Conservation (phyloP, 2,329 filamentous ascomycete genomes). For the Bipolaris victoriae region DNA sequence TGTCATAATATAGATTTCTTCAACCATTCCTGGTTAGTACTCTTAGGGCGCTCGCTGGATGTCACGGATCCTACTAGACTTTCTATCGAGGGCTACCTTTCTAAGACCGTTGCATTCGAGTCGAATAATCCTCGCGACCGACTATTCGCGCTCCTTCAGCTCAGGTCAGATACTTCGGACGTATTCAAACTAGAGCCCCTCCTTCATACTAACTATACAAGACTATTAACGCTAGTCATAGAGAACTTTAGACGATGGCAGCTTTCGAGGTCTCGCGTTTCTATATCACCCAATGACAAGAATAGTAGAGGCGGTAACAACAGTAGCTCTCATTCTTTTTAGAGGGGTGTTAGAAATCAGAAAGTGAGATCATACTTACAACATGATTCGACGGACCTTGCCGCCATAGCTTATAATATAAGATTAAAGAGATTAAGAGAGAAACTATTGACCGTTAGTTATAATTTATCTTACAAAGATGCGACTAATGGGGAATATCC, state of each 20-base stretch:
- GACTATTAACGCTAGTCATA: background rate
- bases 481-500: background rate
- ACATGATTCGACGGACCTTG: background rate
- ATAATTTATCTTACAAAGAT: background rate
- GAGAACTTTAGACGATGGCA: background rate
- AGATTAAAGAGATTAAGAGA: background rate
- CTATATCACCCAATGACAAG: background rate
- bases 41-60: background rate
- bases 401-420: background rate
- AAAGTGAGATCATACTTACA: background rate
- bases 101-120: too few relatives aligned
- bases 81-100: too few relatives aligned
- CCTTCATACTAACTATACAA: too few relatives aligned
- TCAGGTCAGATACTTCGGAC: too few relatives aligned
- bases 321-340: background rate
- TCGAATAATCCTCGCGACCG: too few relatives aligned
- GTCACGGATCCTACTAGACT: too few relatives aligned
- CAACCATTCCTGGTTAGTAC: background rate
- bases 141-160: too few relatives aligned
- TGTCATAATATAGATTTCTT: background rate
- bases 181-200: too few relatives aligned
- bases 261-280: background rate
- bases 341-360: background rate
- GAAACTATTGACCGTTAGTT: background rate
- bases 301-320: background rate